Base-by-base conservation (phyloP, 148 eudicot genomes). In the Vaccinium vitisidaea region DNA sequence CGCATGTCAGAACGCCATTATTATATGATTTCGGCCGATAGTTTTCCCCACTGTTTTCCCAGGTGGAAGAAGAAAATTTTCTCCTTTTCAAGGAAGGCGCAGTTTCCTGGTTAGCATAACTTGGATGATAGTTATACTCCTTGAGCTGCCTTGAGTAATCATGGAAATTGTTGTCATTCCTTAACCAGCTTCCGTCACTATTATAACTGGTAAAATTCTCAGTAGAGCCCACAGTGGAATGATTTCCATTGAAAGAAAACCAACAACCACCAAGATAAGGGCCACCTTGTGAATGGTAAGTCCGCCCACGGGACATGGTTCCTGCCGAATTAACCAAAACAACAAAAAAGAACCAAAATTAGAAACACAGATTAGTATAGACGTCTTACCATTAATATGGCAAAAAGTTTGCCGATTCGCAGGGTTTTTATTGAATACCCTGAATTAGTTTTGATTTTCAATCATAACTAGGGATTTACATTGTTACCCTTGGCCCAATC, bases 11-110 rank as follows among this genome's bases (percentile, higher is more conserved):
- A 53, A 79, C 9, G 48, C 69, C 76, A 86, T 71, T 23, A 27
- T 83, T 80, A 86, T 78, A 87, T 80, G 74, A 56, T 82, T 80
- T 32, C 16, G 90, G 86, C 56, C 89, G 86, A 88, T 84, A 88
- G 14, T 87, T 78, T 71, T 87, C 88, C 59, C 86, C 86, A 83
- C 89, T 83, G 75, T 80, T 87, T 61, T 87, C 94, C 93, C 88
- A 87, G 19, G 91, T 61, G 65, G 92, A 86, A 75, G 84, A 88
- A 0, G 98, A 91, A 83, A 90, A n/a, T 84, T 91, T 95, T 84
- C 98, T 95, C 87, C 93, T 88, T 83, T 97, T 97, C 27, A 77
- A 86, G 69, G 93, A 89, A 52, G 92, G 92, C 12, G 86, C 89
- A 27, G 61, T 82, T 49, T 91, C 90, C 76, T 83, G 85, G 63